Evolutionary conservation across 2,329 filamentous ascomycete genomes (phyloP).

Genomic region (Neurospora sp.): DNA sequence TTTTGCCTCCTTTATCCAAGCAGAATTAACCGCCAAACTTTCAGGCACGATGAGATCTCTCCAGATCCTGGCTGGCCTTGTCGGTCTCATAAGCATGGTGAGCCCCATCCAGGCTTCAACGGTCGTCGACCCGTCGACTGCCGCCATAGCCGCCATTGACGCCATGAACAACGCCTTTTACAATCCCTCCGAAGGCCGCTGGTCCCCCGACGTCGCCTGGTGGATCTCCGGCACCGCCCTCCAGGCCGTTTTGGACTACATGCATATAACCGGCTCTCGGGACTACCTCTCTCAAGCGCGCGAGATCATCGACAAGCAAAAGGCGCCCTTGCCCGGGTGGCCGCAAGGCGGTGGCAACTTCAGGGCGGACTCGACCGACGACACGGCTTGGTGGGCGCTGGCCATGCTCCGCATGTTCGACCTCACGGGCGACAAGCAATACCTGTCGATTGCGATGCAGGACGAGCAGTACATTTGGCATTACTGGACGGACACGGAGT

Average conservation of each 20-base stretch:
- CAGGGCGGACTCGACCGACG: slow-evolving; percentile 36
- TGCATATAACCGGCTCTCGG: slow-evolving; percentile 20
- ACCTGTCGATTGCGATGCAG: slow-evolving; percentile 40
- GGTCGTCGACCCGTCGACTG: slow-evolving; percentile 3
- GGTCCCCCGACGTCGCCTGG: slow-evolving; percentile 26
- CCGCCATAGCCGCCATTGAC: slow-evolving; percentile 20
- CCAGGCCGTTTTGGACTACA: slow-evolving; percentile 27
- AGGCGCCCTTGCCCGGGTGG: slow-evolving; percentile 25
- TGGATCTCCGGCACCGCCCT: slow-evolving; percentile 29
- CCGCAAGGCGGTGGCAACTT: slow-evolving; percentile 28
- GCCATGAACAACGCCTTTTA: slow-evolving; percentile 28
- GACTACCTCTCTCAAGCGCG: slow-evolving; percentile 22
- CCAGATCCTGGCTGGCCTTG: background rate
- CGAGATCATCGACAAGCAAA: slow-evolving; percentile 24
- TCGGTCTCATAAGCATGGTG: background rate
- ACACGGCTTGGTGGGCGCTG: slow-evolving; percentile 55
- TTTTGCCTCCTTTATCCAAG: background rate
- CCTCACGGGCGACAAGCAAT: slow-evolving; percentile 39
- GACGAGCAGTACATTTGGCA: slow-evolving; percentile 48
- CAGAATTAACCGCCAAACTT: background rate
- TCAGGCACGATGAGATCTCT: background rate
- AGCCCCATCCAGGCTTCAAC: background rate
- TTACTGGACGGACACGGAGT: slow-evolving; percentile 35
- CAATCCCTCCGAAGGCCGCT: slow-evolving; percentile 22
- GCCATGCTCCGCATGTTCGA: slow-evolving; percentile 48